These are phyloP conservation scores for Daucus carota DNA, from an alignment of 129 eudicot genomes.

Conservation along the genomic window DNA sequence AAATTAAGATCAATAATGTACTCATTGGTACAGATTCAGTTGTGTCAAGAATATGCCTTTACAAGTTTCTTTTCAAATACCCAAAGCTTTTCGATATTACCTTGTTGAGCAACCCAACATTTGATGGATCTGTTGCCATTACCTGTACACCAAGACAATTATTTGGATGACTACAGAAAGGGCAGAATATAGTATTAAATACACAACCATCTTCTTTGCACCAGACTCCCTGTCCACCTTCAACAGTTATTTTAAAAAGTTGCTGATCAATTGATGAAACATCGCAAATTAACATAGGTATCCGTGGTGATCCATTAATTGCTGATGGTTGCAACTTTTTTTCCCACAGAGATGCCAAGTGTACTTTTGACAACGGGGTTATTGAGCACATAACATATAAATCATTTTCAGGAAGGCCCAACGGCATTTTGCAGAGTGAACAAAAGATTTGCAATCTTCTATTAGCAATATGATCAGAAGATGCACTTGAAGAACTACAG, in stretches of 20 bases:
- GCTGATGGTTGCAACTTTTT: conserved; percentile 25
- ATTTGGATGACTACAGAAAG: conserved; percentile 48
- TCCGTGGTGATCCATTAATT: conserved; percentile 17
- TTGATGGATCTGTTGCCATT: conserved; percentile 76
- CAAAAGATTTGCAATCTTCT: conserved; percentile 49
- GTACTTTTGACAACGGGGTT: conserved; percentile 43
- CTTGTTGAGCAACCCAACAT: conserved; percentile 59
- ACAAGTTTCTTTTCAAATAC: background rate
- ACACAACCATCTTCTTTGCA: conserved; percentile 96
- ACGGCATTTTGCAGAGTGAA: conserved; percentile 45
- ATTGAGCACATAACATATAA: conserved; percentile 36
- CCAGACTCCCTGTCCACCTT: conserved; percentile 71
- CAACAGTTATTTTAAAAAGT: conserved; percentile 29
- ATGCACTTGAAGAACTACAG: conserved; percentile 22
- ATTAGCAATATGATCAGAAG: conserved; percentile 32
- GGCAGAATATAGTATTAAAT: conserved; percentile 56
- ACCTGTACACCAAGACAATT: conserved; percentile 75
- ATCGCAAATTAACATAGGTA: conserved; percentile 45
- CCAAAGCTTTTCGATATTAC: conserved; percentile 19
- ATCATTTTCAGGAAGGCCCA: conserved; percentile 66
- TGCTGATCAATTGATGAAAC: conserved; percentile 42
- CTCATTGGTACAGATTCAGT: background rate
- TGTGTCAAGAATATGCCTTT: background rate
- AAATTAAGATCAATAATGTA: background rate
- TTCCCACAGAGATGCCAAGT: conserved; percentile 45